phyloP scores from a whole-genome alignment of 1,139 yeast species.

The Yamadazyma atmosphaerica region DNA sequence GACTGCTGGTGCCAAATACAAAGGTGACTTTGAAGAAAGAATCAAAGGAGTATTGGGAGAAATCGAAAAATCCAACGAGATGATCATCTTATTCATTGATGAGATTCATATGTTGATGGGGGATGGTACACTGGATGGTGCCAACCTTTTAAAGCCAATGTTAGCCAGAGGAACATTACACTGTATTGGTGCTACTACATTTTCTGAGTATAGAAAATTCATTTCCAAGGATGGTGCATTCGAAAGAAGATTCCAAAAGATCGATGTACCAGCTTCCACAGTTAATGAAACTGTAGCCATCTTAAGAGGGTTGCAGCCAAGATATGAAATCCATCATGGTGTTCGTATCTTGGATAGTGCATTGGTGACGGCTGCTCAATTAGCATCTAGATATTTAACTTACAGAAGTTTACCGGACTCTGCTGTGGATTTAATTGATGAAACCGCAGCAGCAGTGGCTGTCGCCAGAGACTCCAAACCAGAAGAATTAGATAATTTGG shows the following conservation, averaged over 20 bases:
- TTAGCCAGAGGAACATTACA: conserved; percentile 94
- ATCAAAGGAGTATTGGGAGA: conserved; percentile 94
- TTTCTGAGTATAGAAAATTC: conserved; percentile 88
- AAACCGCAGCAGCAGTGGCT: conserved; percentile 95
- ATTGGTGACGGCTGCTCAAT: conserved; percentile 89
- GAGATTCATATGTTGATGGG: conserved; percentile 99
- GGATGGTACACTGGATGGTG: conserved; percentile 92
- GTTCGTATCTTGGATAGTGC: conserved; percentile 96
- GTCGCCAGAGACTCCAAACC: conserved; percentile 98
- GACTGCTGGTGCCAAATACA: conserved; percentile 97
- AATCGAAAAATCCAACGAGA: conserved; percentile 81
- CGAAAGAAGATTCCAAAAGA: conserved; percentile 97
- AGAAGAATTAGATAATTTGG: conserved; percentile 90
- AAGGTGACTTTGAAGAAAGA: conserved; percentile 98
- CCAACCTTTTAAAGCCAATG: conserved; percentile 94
- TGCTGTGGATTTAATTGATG: conserved; percentile 96
- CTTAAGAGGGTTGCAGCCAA: conserved; percentile 92
- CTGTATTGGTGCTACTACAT: conserved; percentile 98
- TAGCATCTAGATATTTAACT: conserved; percentile 92
- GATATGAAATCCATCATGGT: conserved; percentile 97
- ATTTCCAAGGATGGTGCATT: conserved; percentile 98
- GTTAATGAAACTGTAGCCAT: conserved; percentile 93
- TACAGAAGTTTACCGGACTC: conserved; percentile 96
- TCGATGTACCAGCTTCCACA: conserved; percentile 94
- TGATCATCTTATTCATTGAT: conserved; percentile 89